These are phyloP conservation scores for Brettanomyces nanus DNA, from an alignment of 805 yeast genomes.

Conservation along the genomic window DNA sequence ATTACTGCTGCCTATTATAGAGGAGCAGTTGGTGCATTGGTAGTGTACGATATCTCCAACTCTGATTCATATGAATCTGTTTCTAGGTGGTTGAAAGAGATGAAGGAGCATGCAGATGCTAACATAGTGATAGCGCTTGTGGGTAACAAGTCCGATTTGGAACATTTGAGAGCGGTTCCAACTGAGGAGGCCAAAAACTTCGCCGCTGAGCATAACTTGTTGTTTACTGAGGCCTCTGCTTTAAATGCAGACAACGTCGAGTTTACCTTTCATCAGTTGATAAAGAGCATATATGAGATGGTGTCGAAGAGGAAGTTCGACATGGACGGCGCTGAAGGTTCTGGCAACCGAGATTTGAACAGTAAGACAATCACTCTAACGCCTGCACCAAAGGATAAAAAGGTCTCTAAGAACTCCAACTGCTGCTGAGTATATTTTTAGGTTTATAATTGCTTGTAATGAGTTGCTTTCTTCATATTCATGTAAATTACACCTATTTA, in stretches of 20 bases:
- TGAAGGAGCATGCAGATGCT: slow-evolving; percentile 87
- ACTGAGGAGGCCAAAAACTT: slow-evolving; percentile 95
- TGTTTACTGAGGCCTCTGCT: slow-evolving; percentile 95
- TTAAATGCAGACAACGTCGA: slow-evolving; percentile 92
- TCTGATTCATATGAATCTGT: slow-evolving; percentile 80
- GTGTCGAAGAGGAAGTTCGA: slow-evolving; percentile 89
- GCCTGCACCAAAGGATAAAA: slow-evolving; percentile 82
- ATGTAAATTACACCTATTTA: too few species aligned
- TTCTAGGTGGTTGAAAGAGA: slow-evolving; percentile 82
- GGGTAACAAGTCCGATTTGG: slow-evolving; percentile 87
- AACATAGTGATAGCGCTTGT: slow-evolving; percentile 91
- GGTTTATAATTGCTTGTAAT: too few species aligned
- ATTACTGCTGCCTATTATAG: slow-evolving; percentile 95
- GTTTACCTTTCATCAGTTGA: slow-evolving; percentile 83
- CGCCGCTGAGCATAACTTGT: slow-evolving; percentile 83
- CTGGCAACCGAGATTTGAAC: slow-evolving; percentile 37
- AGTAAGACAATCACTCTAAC: slow-evolving; percentile 92
- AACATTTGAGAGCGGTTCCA: slow-evolving; percentile 91
- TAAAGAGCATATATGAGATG: slow-evolving; percentile 91
- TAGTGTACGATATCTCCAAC: slow-evolving; percentile 92
- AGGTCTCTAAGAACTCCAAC: slow-evolving; percentile 43
- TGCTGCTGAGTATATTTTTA: slow-evolving; percentile 58
- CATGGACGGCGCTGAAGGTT: slow-evolving; percentile 55
- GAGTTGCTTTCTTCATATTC: too few species aligned
- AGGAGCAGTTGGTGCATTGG: slow-evolving; percentile 96